These are phyloP conservation scores for Penicillium simplicissimum DNA, from an alignment of 495 filamentous ascomycete genomes.

Conservation along the genomic window DNA sequence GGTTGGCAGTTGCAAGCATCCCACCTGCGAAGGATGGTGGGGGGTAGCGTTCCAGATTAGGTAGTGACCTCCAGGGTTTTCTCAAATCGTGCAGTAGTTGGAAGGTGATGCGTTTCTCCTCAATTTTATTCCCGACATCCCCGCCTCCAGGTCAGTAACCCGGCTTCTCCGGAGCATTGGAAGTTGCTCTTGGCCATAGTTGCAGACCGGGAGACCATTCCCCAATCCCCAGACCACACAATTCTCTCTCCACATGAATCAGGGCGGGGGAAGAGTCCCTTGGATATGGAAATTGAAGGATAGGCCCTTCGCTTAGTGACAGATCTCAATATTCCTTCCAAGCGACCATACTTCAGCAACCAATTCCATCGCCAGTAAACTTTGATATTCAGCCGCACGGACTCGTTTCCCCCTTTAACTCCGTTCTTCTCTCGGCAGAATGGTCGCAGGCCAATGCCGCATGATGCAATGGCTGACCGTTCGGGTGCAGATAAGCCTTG, in stretches of 20 bases:
- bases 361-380: background rate
- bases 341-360: background rate
- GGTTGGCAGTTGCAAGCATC: background rate
- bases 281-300: background rate
- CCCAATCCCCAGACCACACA: conserved; percentile 17
- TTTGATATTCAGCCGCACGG: conserved; percentile 5
- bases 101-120: background rate
- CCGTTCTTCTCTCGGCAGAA: conserved; percentile 10
- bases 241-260: conserved; percentile 5
- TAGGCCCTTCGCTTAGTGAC: background rate
- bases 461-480: conserved; percentile 14
- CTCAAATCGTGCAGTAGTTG: background rate
- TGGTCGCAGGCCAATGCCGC: background rate
- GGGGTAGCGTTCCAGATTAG: background rate
- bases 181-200: conserved; percentile 6
- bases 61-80: background rate
- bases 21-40: background rate
- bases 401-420: background rate
- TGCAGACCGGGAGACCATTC: conserved; percentile 20
- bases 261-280: background rate
- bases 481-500: conserved; percentile 4
- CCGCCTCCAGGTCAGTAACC: background rate
- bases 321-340: background rate
- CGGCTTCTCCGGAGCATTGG: conserved; percentile 14
- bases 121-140: background rate